A percentile compares a stretch with the other conserved stretches of the same genome.
Evolutionary conservation across 805 yeast genomes (phyloP).

Genomic region (Barnettozyma sucrosica): DNA sequence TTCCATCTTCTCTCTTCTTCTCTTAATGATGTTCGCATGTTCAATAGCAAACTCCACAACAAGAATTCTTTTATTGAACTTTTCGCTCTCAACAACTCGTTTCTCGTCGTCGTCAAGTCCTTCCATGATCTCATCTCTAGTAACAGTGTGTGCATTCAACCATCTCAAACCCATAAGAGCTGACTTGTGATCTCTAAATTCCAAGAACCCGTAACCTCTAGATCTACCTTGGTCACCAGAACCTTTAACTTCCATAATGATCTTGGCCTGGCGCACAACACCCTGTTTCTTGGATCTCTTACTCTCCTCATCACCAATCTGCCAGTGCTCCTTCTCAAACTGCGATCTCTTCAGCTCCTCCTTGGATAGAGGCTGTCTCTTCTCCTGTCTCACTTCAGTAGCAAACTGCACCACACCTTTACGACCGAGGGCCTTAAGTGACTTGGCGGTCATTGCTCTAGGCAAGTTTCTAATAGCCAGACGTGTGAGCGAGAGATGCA

Average conservation of each 20-base stretch:
- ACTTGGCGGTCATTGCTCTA: constrained; percentile 82
- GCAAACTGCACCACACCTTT: constrained; percentile 94
- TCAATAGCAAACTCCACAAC: constrained; percentile 96
- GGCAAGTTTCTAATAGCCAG: constrained; percentile 93
- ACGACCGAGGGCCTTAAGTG: constrained; percentile 87
- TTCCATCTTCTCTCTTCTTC: constrained; percentile 69
- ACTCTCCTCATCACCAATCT: constrained; percentile 38
- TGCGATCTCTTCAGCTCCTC: constrained; percentile 84
- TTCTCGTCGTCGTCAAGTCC: constrained; percentile 69
- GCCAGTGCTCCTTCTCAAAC: constrained; percentile 47
- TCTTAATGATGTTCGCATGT: constrained; percentile 86
- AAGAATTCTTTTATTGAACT: constrained; percentile 56
- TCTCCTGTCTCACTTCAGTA: constrained; percentile 67
- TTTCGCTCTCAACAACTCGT: constrained; percentile 48
- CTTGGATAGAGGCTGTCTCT: constrained; percentile 79
- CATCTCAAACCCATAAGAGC: constrained; percentile 97
- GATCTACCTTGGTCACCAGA: constrained; percentile 83
- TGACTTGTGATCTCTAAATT: constrained; percentile 82
- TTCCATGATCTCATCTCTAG: constrained; percentile 59
- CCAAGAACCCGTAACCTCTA: constrained; percentile 95
- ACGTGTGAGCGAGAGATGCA: constrained; percentile 91
- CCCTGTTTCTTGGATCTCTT: constrained; percentile 75
- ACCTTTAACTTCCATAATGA: constrained; percentile 88
- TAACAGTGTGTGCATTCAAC: constrained; percentile 89
- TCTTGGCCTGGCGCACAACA: constrained; percentile 89